Base-by-base conservation (phyloP, 1,284 basidiomycete species). In the Irpex rosettiformis region DNA sequence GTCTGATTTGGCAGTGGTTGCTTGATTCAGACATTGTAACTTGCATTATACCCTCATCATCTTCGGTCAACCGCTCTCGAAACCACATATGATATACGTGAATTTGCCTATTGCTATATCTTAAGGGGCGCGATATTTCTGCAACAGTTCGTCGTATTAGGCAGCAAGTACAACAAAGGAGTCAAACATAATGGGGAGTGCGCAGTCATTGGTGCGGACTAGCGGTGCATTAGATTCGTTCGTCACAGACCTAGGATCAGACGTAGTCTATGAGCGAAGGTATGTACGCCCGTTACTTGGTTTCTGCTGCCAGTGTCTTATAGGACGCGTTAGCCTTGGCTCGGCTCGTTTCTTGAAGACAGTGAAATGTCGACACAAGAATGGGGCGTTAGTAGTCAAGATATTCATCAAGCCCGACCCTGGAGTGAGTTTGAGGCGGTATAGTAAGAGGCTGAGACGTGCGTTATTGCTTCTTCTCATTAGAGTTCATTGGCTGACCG, bases 291-390 rank as follows among this genome's bases (percentile, higher is more conserved):
- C 42, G 29, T 2, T 55, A 21, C 16, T 6, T 33, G 27, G 25
- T 28, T 22, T n/a, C 33, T 24, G 18, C 25, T 25, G 16, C 45
- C 21, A 2, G 18, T 37, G n/a, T 56, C 52, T 22, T 24, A 45
- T 52, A 61, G 33, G 49, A 43, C 49, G 47, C 30, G 53, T 13
- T 62, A 94, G 92, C 71, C 78, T 96, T 70, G 94, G 89, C 45
- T 88, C 92, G n/a, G 91, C 96, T 6, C 88, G 96, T 18, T 98
- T 98, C 70, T 83, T 99, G 64, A 98, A 98, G 79, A 92, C 96
- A 0, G 94, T 94, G 58, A 82, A 86, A 60, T 93, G 87, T 56
- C 78, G 85, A 40, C 91, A 93, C 73, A 75, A 77, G 52, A 81
- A 86, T 64, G 89, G 89, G 0, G 83, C 83, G 10, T 76, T 94